Base-by-base conservation (phyloP, 306 rosid species). In the Vigna hirtella region DNA sequence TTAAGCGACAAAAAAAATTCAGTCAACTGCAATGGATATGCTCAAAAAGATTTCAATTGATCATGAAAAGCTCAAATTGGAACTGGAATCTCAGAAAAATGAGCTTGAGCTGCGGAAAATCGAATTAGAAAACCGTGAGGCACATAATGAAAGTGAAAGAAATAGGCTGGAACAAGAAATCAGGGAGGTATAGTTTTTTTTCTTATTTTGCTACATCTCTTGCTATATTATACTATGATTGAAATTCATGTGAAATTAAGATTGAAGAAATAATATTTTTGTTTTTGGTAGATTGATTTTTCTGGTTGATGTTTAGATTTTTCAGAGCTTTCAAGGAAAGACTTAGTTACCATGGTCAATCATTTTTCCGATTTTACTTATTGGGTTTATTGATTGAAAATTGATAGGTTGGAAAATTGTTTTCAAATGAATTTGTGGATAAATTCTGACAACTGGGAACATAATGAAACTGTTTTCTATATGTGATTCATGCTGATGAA, bases 91-190 rank as follows among this genome's bases (percentile, higher is more conserved):
- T 83, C 97, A 95, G 68, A 88, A 91, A 85, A 85, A n/a, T 4
- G 97, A 91, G 79, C 93, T 95, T 2, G 99, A 93, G 81, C 55
- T 70, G 51, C 88, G 86, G 74, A 85, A 85, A 83, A 45, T 49
- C 55, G 93, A 88, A 67, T 67, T 95, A 89, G 98, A 95, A 86
- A 87, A 88, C 80, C 98, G 98, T 59, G 98, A 91, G 40, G 90
- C 92, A 42, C 87, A 85, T 57, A 93, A 91, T 5, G 99, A 95
- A 79, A 83, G 50, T 75, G 97, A 95, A 89, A 87, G 97, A 58
- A 91, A 88, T 82, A 91, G 83, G 83, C 88, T 95, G 18, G 84
- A 89, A 24, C 94, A 93, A 81, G 98, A 93, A 50, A 85, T 95
- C 66, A 90, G 78, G 72, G 82, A 91, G 98, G 98, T 93, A 66